These are phyloP conservation scores for Starmera quercuum DNA, from an alignment of 805 yeast genomes.

Conservation along the genomic window DNA sequence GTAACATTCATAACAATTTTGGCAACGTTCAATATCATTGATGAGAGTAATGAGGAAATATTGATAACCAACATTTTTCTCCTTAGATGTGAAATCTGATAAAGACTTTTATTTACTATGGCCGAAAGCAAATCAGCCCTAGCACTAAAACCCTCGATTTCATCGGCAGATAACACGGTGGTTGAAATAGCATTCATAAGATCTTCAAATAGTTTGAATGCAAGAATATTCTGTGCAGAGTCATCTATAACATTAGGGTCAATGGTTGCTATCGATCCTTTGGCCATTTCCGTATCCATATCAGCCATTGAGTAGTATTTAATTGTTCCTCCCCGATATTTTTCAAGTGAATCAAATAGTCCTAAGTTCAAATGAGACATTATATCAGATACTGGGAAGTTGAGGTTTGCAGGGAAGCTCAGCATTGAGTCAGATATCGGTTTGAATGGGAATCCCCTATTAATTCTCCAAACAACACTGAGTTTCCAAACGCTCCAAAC, in stretches of 20 bases:
- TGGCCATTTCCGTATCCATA: slow-evolving; percentile 8
- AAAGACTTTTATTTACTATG: slow-evolving; percentile 10
- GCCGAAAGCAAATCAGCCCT: slow-evolving; percentile 17
- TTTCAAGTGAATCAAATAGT: slow-evolving; percentile 12
- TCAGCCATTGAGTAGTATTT: slow-evolving; percentile 12
- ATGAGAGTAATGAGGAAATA: slow-evolving; percentile 24
- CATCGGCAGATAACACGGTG: slow-evolving; percentile 17
- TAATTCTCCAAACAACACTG: slow-evolving; percentile 24
- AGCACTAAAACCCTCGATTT: slow-evolving; percentile 17
- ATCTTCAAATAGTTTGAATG: slow-evolving; percentile 25
- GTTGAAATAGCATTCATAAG: slow-evolving; percentile 24
- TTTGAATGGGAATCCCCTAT: slow-evolving; percentile 29
- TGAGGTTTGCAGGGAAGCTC: slow-evolving; percentile 23
- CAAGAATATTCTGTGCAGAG: slow-evolving; percentile 21
- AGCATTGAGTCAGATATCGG: slow-evolving; percentile 12
- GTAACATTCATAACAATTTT: slow-evolving; percentile 22
- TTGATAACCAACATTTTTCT: slow-evolving; percentile 26
- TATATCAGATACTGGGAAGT: slow-evolving; percentile 24
- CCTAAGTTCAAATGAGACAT: slow-evolving; percentile 13
- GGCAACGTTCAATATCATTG: slow-evolving; percentile 23
- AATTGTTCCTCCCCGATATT: slow-evolving; percentile 5
- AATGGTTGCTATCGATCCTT: slow-evolving; percentile 1
- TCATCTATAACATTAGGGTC: slow-evolving; percentile 13
- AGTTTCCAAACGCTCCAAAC: slow-evolving; percentile 33
- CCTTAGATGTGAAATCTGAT: slow-evolving; percentile 18